Evolutionary conservation across 768 basidiomycete genomes (phyloP), one percentile per base, ranked within the genome.

Genomic region (Calocybe gangraenosa): DNA sequence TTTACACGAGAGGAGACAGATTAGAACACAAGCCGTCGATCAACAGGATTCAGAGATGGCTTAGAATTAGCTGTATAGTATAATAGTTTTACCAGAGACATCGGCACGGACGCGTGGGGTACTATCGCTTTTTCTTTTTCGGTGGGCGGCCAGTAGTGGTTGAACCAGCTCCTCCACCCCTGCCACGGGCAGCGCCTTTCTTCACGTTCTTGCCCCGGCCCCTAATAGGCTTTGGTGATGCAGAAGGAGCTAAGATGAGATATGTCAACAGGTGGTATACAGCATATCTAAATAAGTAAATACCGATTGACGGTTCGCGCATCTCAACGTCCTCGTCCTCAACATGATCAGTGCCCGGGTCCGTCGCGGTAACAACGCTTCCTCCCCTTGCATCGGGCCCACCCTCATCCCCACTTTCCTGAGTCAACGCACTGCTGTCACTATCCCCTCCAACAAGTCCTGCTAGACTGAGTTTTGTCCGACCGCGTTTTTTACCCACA

Each of bases 401-500:
- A 37, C 71, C 78, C 57, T 91, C 88, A 45, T 90, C 88, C 6
- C 81, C 86, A 49, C 86, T 89, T 61, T 90, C 87, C 58, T 86
- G 81, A 3, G 87, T 91, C 55, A 91, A 60, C 20, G 84, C 88
- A 51, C 88, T 90, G 55, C 85, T 87, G 51, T 90, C 88, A 57
- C 88, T 90, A 56, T 91, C 87, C 1, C 87, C 87, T 11, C 79
- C 81, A 2, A 89, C 77, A n/a, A 89, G 63, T 0, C 87, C 87
- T 0, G 86, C 84, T 65, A 84, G 67, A 46, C 81, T 77, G 6
- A 78, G 71, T 53, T 79, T 80, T 18, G 74, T 78, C 49, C 69
- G 73, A 18, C 71, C 67, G 34, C 72, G 70, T 25, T 65, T 71
- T 53, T 67, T 69, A 9, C 61, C 54, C 1, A 51, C 57, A 13